Conservation (phyloP, 352 stramenopile genomes). For the Phytophthora niederhauseri region DNA sequence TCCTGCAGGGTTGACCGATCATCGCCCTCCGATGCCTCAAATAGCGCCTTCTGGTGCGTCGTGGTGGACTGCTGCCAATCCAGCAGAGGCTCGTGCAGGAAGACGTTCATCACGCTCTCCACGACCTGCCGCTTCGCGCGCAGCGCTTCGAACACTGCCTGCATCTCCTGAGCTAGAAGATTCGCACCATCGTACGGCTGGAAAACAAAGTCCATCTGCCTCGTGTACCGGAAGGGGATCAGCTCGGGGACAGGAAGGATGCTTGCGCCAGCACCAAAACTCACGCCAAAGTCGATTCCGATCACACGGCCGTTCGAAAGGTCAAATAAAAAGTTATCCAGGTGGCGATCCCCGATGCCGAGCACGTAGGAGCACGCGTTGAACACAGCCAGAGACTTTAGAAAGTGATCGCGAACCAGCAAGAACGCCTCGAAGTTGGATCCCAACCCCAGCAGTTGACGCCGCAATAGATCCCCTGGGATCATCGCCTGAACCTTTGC, state of each 20-base stretch:
- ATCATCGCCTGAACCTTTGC: conserved; percentile 66
- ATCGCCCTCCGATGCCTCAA: conserved; percentile 29
- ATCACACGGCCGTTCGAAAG: conserved; percentile 74
- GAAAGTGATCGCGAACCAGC: conserved; percentile 82
- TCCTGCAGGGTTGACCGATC: conserved; percentile 32
- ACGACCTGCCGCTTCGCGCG: conserved; percentile 84
- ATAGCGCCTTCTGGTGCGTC: conserved; percentile 66
- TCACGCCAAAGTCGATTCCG: conserved; percentile 93
- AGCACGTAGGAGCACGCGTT: conserved; percentile 90
- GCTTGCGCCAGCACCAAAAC: conserved; percentile 88
- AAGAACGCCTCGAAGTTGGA: conserved; percentile 85
- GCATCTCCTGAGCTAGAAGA: conserved; percentile 83
- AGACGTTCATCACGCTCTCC: conserved; percentile 92
- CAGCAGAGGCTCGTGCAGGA: conserved; percentile 91
- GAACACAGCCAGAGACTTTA: conserved; percentile 83
- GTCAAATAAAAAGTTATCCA: conserved; percentile 93
- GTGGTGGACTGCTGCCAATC: conserved; percentile 88
- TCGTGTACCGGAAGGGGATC: conserved; percentile 91
- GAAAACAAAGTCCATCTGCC: conserved; percentile 76
- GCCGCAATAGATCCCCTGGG: conserved; percentile 76
- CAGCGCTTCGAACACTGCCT: conserved; percentile 82
- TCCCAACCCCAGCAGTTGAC: conserved; percentile 73
- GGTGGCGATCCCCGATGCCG: conserved; percentile 91
- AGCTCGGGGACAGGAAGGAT: conserved; percentile 89
- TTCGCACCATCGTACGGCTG: conserved; percentile 71